Evolutionary conservation across 148 eudicot genomes (phyloP).

Genomic region (Cornus controversa): DNA sequence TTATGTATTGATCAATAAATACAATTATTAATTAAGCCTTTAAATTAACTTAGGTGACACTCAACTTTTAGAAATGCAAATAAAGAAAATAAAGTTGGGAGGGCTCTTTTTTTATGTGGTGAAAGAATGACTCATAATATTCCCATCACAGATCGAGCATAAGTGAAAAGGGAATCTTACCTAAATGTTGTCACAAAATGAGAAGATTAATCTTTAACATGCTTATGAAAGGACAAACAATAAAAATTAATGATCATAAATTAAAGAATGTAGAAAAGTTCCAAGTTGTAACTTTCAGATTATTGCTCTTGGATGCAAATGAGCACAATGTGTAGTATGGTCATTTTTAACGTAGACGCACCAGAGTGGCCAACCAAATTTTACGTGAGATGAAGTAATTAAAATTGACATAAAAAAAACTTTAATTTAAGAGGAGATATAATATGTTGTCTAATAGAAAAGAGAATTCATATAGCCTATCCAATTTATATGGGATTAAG

Average conservation of each 20-base stretch:
- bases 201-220: not conserved
- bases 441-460: no score
- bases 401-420: no score
- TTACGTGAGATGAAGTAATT: no score
- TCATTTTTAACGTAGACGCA: no score
- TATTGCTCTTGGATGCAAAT: not conserved
- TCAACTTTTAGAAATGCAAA: not conserved
- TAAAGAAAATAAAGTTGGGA: not conserved
- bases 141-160: not conserved
- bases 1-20: no score
- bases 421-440: no score
- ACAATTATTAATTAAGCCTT: no score
- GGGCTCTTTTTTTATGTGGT: not conserved
- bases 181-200: constrained; percentile 7
- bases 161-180: constrained; percentile 3
- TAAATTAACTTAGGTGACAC: no score
- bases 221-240: not conserved
- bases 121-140: constrained; percentile 9
- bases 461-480: no score
- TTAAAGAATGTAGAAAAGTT: not conserved
- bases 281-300: not conserved
- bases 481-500: no score
- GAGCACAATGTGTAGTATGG: no score
- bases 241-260: not conserved
- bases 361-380: no score